Evolutionary conservation across 495 filamentous ascomycete genomes (phyloP).

Genomic region (Lasiosphaeriaceae sp.): DNA sequence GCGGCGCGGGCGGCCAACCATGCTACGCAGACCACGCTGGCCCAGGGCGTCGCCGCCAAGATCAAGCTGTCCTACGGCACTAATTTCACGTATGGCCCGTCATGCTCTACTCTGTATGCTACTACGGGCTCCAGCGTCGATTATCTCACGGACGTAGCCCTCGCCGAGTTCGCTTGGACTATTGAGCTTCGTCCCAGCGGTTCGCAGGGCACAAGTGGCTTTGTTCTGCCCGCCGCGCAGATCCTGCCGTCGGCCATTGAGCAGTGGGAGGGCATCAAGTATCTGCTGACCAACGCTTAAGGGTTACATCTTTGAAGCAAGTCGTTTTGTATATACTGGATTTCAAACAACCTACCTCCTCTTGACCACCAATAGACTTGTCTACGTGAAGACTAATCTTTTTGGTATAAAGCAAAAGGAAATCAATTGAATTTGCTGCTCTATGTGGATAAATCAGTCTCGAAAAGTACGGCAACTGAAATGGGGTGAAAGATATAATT

Average conservation of each 20-base stretch:
- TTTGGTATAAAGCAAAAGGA: too few relatives aligned
- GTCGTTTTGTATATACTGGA: too few relatives aligned
- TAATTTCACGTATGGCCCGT: conserved; percentile 47
- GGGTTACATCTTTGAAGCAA: too few relatives aligned
- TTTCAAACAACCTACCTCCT: too few relatives aligned
- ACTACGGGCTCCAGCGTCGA: conserved; percentile 53
- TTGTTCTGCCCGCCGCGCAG: conserved; percentile 53
- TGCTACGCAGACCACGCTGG: conserved; percentile 41
- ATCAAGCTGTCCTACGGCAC: conserved; percentile 48
- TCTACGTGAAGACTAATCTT: too few relatives aligned
- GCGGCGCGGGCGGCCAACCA: conserved; percentile 37
- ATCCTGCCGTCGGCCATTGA: conserved; percentile 51
- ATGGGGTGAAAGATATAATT: too few relatives aligned
- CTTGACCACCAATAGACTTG: too few relatives aligned
- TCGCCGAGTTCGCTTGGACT: conserved; percentile 52
- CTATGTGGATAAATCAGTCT: too few relatives aligned
- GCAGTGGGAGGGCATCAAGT: conserved; percentile 52
- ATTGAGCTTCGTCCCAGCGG: conserved; percentile 44
- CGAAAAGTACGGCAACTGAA: too few relatives aligned
- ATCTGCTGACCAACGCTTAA: conserved; percentile 46
- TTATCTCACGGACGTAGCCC: conserved; percentile 49
- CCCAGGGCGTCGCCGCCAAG: conserved; percentile 34
- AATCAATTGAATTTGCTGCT: too few relatives aligned
- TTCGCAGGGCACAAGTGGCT: conserved; percentile 43
- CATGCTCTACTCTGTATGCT: conserved; percentile 57